Evolutionary conservation across 495 filamentous ascomycete species (phyloP).

Genomic region (Xylaria castorea): DNA sequence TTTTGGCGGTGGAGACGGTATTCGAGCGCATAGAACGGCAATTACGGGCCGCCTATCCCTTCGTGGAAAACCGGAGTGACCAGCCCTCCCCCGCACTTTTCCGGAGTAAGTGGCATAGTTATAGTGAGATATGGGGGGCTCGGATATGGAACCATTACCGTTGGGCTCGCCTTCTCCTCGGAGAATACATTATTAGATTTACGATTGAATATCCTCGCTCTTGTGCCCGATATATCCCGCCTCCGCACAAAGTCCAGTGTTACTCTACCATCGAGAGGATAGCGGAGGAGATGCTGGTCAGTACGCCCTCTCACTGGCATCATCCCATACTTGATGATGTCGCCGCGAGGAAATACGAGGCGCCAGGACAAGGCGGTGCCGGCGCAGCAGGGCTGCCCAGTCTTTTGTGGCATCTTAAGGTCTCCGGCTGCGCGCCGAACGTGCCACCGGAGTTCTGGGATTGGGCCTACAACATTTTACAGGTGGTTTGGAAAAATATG

Average conservation of each 20-base stretch:
- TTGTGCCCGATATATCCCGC: conserved; percentile 44
- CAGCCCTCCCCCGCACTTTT: conserved; percentile 55
- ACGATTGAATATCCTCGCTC: conserved; percentile 42
- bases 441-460: conserved; percentile 44
- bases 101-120: conserved; percentile 65
- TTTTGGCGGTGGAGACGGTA: conserved; percentile 43
- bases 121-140: conserved; percentile 62
- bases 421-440: conserved; percentile 51
- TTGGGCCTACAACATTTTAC: conserved; percentile 48
- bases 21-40: conserved; percentile 45
- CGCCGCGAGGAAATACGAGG: conserved; percentile 41
- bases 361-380: conserved; percentile 46
- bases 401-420: conserved; percentile 50
- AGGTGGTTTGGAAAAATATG: conserved; percentile 51
- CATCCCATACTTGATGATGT: conserved; percentile 45
- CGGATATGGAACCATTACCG: conserved; percentile 70
- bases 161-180: conserved; percentile 63
- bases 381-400: conserved; percentile 52
- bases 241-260: conserved; percentile 42
- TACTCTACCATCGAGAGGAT: conserved; percentile 41
- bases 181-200: conserved; percentile 56
- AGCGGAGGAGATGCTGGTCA: conserved; percentile 50
- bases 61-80: conserved; percentile 31
- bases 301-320: conserved; percentile 54
- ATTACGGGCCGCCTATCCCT: conserved; percentile 42